A percentile compares a stretch with the other conserved stretches of the same genome.
Evolutionary conservation across 768 basidiomycete genomes (phyloP).

Genomic region (Tephrocybe sp.): DNA sequence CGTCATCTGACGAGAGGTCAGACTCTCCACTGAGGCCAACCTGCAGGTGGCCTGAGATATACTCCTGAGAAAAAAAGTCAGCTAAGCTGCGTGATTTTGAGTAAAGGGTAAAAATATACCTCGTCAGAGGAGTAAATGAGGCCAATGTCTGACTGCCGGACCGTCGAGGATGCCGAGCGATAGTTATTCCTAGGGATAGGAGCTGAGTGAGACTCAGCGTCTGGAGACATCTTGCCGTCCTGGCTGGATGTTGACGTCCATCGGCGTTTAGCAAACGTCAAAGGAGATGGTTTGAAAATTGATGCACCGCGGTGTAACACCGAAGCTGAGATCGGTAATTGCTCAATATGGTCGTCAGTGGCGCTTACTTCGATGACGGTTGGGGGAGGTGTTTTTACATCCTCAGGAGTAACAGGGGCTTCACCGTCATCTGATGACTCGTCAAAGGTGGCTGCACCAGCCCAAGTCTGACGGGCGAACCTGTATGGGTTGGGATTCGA

Average conservation of each 20-base stretch:
- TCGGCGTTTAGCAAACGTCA: constrained; percentile 60
- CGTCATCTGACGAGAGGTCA: constrained; percentile 18
- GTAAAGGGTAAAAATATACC: constrained; percentile 4
- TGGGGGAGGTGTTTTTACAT: constrained; percentile 42
- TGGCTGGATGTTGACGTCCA: constrained; percentile 44
- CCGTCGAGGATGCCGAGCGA: constrained; percentile 3
- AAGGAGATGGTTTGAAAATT: constrained; percentile 63
- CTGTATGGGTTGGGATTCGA: constrained; percentile 62
- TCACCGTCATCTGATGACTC: constrained; percentile 51
- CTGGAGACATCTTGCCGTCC: constrained; percentile 7
- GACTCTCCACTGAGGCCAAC: constrained; percentile 9
- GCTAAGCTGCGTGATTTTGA: not conserved
- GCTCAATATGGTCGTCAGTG: constrained; percentile 9
- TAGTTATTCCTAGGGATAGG: constrained; percentile 1
- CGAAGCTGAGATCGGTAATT: constrained; percentile 15
- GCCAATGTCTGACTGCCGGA: constrained; percentile 16
- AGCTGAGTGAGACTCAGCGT: not conserved
- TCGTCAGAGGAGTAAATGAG: constrained; percentile 17
- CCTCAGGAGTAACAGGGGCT: constrained; percentile 60
- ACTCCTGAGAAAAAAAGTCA: not conserved
- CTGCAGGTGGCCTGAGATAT: constrained; percentile 12
- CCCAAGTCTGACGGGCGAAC: constrained; percentile 61
- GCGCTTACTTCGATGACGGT: constrained; percentile 22
- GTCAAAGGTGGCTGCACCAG: constrained; percentile 40
- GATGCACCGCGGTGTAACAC: constrained; percentile 38